Evolutionary conservation across 805 yeast genomes (phyloP), one percentile per base, ranked within the genome.

Genomic region (Komagataella pseudopastoris): DNA sequence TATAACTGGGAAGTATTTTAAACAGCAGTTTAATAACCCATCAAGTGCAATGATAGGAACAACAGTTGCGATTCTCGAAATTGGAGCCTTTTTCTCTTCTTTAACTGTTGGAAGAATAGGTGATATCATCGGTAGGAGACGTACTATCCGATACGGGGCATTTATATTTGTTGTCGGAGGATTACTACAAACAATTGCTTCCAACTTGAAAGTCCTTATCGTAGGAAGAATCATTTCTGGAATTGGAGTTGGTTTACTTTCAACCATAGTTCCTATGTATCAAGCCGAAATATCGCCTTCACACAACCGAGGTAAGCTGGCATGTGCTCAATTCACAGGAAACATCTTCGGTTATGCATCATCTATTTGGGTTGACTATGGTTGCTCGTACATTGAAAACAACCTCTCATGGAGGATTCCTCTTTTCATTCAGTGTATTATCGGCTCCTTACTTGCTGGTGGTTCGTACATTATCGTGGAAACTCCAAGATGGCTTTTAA

Each of bases 241-340:
- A 16, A 57, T 88, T n/a, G 96, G 96, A 1, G 90, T 88, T 23
- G 96, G 96, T 3, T 69, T 88, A 51, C 69, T 88, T 48, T 81
- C 90, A 23, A 83, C 95, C 6, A 83, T 88, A 55, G 90, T 88
- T 8, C 96, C 96, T 1, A 81, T 87, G 49, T 88, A 87, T 65
- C 96, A 88, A 63, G 81, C 90, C 49, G 96, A 88, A 62, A 86
- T 89, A 49, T 80, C 90, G 6, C 96, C 96, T 1, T 84, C 89
- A 22, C 86, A 86, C 60, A 86, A 85, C 57, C 75, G 96, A 60
- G 96, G 96, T 2, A 77, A 80, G 59, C 71, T 88, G 51, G 95
- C 91, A 3, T 86, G 95, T 62, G 84, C 88, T 44, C 95, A 88
- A 62, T 89, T 88, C 65, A 83, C 95, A 0, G 95, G 95, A 8